Conservation (phyloP, 2,329 filamentous ascomycete genomes). For the Colletotrichum limetticola region DNA sequence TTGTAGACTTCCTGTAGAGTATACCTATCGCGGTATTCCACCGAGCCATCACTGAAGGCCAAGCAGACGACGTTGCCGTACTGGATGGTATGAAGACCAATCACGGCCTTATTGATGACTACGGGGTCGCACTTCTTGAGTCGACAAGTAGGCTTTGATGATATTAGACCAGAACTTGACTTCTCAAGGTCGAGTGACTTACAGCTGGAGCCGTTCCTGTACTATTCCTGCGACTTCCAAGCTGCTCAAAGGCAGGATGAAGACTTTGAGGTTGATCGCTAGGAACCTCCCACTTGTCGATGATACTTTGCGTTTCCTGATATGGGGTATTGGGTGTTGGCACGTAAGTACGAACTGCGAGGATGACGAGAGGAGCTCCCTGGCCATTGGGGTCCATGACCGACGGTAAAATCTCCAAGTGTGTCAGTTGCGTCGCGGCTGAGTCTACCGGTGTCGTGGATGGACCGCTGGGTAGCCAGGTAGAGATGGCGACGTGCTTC, state of each 20-base stretch:
- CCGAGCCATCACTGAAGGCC: slow-evolving; percentile 80
- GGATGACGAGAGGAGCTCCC: slow-evolving; percentile 69
- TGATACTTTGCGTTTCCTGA: slow-evolving; percentile 75
- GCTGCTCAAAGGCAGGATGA: slow-evolving; percentile 81
- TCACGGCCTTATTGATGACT: slow-evolving; percentile 74
- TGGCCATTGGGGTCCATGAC: slow-evolving; percentile 69
- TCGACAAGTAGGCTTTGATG: slow-evolving; percentile 43
- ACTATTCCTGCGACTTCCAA: slow-evolving; percentile 71
- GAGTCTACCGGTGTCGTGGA: slow-evolving; percentile 56
- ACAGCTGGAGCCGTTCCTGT: slow-evolving; percentile 37
- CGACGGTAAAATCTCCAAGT: slow-evolving; percentile 78
- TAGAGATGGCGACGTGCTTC: slow-evolving; percentile 66
- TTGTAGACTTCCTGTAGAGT: slow-evolving; percentile 77
- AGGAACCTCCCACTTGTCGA: slow-evolving; percentile 86
- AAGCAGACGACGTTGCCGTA: slow-evolving; percentile 79
- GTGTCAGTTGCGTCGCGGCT: slow-evolving; percentile 73
- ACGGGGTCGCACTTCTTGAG: slow-evolving; percentile 76
- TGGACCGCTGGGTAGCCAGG: slow-evolving; percentile 63
- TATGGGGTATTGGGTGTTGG: slow-evolving; percentile 65
- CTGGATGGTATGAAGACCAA: slow-evolving; percentile 75
- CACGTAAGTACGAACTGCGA: slow-evolving; percentile 77
- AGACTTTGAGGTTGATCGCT: slow-evolving; percentile 72
- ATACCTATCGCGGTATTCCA: slow-evolving; percentile 82
- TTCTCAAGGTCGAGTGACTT: slow-evolving; percentile 29
- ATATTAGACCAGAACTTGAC: slow-evolving; percentile 2